A percentile compares a stretch with the other conserved stretches of the same genome.
phyloP scores from a whole-genome alignment of 2,329 filamentous ascomycete genomes.

The Trichoderma sp. region DNA sequence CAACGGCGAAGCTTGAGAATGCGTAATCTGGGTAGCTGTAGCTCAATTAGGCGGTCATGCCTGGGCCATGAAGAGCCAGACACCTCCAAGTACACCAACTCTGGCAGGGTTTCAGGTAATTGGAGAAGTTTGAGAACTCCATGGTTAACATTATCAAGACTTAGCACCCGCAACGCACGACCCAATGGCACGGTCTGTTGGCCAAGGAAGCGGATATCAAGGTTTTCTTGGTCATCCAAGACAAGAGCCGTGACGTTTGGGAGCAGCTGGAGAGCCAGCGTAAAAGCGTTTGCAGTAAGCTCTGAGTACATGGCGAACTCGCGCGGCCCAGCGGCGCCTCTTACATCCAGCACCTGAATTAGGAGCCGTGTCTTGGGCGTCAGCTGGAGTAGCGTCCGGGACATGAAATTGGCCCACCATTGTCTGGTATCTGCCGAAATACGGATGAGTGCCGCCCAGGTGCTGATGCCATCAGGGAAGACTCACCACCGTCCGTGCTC shows the following conservation, averaged over 20 bases:
- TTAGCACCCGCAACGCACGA: conserved; percentile 38
- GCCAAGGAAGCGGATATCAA: conserved; percentile 42
- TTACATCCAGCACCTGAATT: conserved; percentile 48
- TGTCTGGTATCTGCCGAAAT: conserved; percentile 39
- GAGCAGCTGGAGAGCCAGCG: conserved; percentile 38
- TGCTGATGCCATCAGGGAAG: not conserved
- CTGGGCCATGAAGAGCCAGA: conserved; percentile 48
- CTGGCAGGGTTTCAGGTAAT: conserved; percentile 32
- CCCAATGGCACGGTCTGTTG: not conserved
- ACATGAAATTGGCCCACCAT: conserved; percentile 50
- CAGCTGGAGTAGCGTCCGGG: conserved; percentile 35
- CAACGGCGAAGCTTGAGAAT: conserved; percentile 50
- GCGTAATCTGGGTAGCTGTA: conserved; percentile 44
- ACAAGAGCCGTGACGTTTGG: conserved; percentile 47
- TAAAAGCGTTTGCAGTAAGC: conserved; percentile 39
- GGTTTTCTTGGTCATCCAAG: conserved; percentile 45
- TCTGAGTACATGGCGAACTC: conserved; percentile 41
- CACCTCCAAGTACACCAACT: conserved; percentile 52
- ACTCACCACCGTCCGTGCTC: conserved; percentile 46
- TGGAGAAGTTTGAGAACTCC: conserved; percentile 35
- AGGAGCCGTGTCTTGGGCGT: conserved; percentile 41
- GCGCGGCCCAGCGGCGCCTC: conserved; percentile 37
- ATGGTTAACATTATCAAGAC: conserved; percentile 41
- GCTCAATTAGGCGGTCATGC: conserved; percentile 30
- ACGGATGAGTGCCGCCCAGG: not conserved